Evolutionary conservation across 768 basidiomycete genomes (phyloP).

Genomic region (Pluteus cervinus): DNA sequence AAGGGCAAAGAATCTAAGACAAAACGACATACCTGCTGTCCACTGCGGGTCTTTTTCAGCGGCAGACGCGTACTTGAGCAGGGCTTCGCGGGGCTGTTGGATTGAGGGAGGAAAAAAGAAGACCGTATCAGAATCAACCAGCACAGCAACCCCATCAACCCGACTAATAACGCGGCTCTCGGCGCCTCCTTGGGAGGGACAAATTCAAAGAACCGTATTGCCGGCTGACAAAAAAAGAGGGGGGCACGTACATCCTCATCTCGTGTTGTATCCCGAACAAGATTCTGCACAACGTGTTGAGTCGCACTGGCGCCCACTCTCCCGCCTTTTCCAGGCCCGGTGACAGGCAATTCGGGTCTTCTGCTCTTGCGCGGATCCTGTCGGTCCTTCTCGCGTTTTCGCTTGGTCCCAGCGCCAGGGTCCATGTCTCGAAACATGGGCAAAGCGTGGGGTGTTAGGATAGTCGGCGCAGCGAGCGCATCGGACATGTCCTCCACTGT

Average conservation of each 20-base stretch:
- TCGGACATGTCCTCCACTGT: constrained; percentile 88
- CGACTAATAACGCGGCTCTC: not conserved
- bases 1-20: constrained; percentile 11
- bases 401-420: constrained; percentile 69
- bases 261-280: constrained; percentile 85
- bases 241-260: constrained; percentile 86
- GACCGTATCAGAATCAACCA: constrained; percentile 10
- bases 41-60: constrained; percentile 78
- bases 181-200: constrained; percentile 1
- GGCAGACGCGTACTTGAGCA: constrained; percentile 84
- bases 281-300: constrained; percentile 92
- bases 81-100: constrained; percentile 91
- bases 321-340: constrained; percentile 90
- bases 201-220: not conserved
- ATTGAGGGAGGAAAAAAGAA: constrained; percentile 17
- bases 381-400: constrained; percentile 86
- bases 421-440: constrained; percentile 89
- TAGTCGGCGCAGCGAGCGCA: constrained; percentile 78
- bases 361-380: constrained; percentile 88
- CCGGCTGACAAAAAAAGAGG: constrained; percentile 13
- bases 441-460: constrained; percentile 86
- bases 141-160: constrained; percentile 8
- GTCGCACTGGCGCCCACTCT: constrained; percentile 95
- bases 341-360: constrained; percentile 88
- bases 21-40: constrained; percentile 65